Base-by-base conservation (phyloP, 345 rosid species). In the Eucalyptus pumila region DNA sequence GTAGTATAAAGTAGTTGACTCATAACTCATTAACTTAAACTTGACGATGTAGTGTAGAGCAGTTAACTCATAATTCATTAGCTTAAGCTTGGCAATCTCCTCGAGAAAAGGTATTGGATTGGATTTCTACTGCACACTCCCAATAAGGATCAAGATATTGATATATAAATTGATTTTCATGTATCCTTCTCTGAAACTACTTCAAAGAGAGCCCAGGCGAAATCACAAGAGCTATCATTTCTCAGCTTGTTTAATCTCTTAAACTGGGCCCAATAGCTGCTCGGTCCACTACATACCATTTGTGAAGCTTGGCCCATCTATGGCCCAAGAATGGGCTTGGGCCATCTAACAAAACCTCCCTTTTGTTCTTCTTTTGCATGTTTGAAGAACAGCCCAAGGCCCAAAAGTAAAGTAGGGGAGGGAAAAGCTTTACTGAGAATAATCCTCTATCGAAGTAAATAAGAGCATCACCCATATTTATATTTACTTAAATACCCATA, bases 11-110 rank as follows among this genome's bases (percentile, higher is more conserved):
- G 4, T 7, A 52, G 9, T 52, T 52, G 2, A 8, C 24, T 7
- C 56, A 17, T 17, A 7, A 52, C 9, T 52, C 0, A 52, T 52
- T 52, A 52, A 19, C 5, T 52, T 52, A 52, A 52, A 52, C 24
- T 3, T 52, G 5, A 52, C 11, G 2, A 52, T 19, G 11, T 52
- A 8, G 4, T 52, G 5, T 19, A 8, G 1, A 19, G 2, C 0
- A 52, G 1, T 52, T 52, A 1, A 19, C 26, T 52, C 26, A 52
- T 52, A 52, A 52, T 26, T 52, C 2, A 8, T 52, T 52, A 52
- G 2, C 26, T 8, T 19, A 52, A 7, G 5, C 2, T 52, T 1
- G 1, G 26, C 58, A 23, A 8, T 52, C 11, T 52, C 58, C 11
- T 19, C 11, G 2, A 52, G 58, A 52, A 52, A 52, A 8, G 1